Base-by-base conservation (phyloP, 1,284 basidiomycete species). In the Termitomyces sp. region DNA sequence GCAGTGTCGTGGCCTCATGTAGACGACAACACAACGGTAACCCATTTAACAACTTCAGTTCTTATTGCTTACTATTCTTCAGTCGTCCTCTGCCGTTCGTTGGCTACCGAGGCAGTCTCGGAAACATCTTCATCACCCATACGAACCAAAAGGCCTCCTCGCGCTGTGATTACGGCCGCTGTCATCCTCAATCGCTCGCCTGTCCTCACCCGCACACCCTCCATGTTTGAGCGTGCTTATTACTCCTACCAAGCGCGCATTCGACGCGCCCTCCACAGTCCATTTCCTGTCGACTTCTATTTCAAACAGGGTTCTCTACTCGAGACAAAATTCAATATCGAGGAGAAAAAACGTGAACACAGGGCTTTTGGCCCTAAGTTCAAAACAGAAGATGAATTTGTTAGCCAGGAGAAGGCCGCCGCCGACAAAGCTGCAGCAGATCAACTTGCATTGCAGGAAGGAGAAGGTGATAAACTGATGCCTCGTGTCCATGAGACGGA, bases 301-400 rank as follows among this genome's bases (percentile, higher is more conserved):
- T 98, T 97, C 79, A 95, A 95, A 70, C 84, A 87, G 54, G 95
- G 94, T 0, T 92, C 92, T 0, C 78, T 93, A 3, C 81, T 96
- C 31, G 88, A 95, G 66, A 84, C 85, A 39, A 81, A 88, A 46
- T 97, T 94, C 67, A 83, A 77, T 45, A 68, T 81, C 49, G 83
- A 91, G 62, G 88, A 93, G 64, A 78, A 82, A 52, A 73, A 76
- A 57, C 79, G 86, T 47, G 90, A 93, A 62, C 72, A 75, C 35
- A 73, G 76, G 50, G 84, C 84, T 1, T 93, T 92, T 67, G 90
- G 91, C 0, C 68, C 76, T 0, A 72, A 70, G 7, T 84, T 83
- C 60, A 74, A 73, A 4, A 65, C 66, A 26, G 68, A 72, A 28
- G 72, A 77, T 38, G 69, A 69, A 9, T 62, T 53, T 60, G 59